phyloP scores from a whole-genome alignment of 208 protist genomes.

The Crithidia expoeki region DNA sequence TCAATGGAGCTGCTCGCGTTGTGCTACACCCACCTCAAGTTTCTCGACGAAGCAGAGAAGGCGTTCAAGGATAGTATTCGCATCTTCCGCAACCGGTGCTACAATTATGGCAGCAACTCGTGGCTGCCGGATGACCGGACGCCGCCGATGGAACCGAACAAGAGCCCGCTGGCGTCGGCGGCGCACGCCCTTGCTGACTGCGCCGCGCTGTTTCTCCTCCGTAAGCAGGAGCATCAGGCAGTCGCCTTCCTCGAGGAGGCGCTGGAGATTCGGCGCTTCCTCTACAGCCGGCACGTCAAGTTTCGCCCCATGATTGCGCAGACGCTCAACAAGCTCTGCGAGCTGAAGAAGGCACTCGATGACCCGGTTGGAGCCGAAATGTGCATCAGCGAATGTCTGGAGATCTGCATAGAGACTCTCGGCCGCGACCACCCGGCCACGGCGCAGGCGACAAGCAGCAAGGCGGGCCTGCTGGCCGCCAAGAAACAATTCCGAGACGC shows the following conservation, averaged over 20 bases:
- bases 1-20: slow-evolving; percentile 83
- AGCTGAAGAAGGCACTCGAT: slow-evolving; percentile 82
- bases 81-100: slow-evolving; percentile 79
- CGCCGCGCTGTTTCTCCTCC: slow-evolving; percentile 79
- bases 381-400: slow-evolving; percentile 87
- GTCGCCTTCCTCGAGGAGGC: slow-evolving; percentile 88
- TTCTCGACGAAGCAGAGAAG: slow-evolving; percentile 90
- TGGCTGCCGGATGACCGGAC: slow-evolving; percentile 72
- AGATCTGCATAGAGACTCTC: slow-evolving; percentile 83
- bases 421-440: slow-evolving; percentile 84
- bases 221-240: slow-evolving; percentile 64
- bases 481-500: slow-evolving; percentile 87
- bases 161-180: slow-evolving; percentile 76
- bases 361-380: slow-evolving; percentile 84
- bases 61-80: slow-evolving; percentile 90
- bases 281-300: slow-evolving; percentile 81
- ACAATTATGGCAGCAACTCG: slow-evolving; percentile 79
- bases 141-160: slow-evolving; percentile 71
- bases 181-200: slow-evolving; percentile 89
- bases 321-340: slow-evolving; percentile 89
- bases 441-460: slow-evolving; percentile 85
- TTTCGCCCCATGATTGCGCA: slow-evolving; percentile 91
- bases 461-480: slow-evolving; percentile 76
- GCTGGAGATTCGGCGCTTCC: slow-evolving; percentile 84
- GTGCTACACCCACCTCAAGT: slow-evolving; percentile 84